phyloP scores from a whole-genome alignment of 2,329 filamentous ascomycete genomes.

The Pseudocercospora eumusae region DNA sequence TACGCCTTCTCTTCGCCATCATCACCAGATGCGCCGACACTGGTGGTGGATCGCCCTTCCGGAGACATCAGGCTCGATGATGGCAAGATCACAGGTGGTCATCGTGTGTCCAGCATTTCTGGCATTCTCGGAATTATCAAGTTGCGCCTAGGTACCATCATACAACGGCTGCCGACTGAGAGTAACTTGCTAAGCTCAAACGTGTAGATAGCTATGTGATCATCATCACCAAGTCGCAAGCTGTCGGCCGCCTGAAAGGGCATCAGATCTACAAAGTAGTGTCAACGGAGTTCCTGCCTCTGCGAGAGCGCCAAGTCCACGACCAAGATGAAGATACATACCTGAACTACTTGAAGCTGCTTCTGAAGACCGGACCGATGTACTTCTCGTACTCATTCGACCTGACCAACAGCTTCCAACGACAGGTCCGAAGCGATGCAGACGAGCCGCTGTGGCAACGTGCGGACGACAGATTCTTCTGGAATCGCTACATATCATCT shows the following conservation, averaged over 20 bases:
- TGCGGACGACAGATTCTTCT: constrained; percentile 97
- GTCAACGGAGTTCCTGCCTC: constrained; percentile 86
- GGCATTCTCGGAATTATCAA: constrained; percentile 94
- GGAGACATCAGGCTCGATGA: constrained; percentile 86
- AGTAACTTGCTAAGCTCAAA: constrained; percentile 16
- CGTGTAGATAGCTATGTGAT: constrained; percentile 90
- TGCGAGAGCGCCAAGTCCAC: constrained; percentile 87
- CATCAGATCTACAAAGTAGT: constrained; percentile 95
- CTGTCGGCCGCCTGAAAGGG: constrained; percentile 86
- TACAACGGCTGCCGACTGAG: not conserved
- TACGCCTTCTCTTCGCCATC: constrained; percentile 98
- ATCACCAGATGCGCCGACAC: constrained; percentile 80
- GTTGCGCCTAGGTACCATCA: constrained; percentile 74
- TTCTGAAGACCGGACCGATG: constrained; percentile 83
- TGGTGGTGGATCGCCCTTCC: constrained; percentile 88
- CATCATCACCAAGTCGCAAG: constrained; percentile 89
- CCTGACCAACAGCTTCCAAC: constrained; percentile 94
- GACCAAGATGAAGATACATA: constrained; percentile 95
- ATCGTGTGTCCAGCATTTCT: constrained; percentile 89
- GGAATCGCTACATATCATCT: constrained; percentile 90
- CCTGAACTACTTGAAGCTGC: constrained; percentile 74
- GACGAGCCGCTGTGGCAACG: constrained; percentile 81
- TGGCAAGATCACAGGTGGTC: constrained; percentile 71
- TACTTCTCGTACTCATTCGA: constrained; percentile 98
- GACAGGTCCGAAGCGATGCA: constrained; percentile 75